Evolutionary conservation across 2,329 filamentous ascomycete species (phyloP).

Genomic region (Hirsutella thompsonii): DNA sequence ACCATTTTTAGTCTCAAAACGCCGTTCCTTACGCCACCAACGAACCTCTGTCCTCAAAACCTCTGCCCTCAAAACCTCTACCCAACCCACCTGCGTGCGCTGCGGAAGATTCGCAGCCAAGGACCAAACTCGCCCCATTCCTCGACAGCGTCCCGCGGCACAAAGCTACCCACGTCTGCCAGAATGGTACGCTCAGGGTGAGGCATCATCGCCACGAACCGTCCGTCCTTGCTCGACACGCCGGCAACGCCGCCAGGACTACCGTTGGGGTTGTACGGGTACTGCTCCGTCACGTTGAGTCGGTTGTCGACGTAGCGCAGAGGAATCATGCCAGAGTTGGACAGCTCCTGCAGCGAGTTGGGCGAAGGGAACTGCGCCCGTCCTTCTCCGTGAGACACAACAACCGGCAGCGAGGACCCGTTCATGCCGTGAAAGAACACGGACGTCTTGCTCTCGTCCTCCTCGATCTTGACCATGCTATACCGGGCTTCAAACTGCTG

Average conservation of each 20-base stretch:
- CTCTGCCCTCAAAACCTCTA: no score
- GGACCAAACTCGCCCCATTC: constrained; percentile 74
- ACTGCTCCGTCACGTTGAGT: constrained; percentile 60
- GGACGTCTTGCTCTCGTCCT: constrained; percentile 43
- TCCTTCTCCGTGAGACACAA: constrained; percentile 84
- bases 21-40: no score
- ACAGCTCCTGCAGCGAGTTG: constrained; percentile 38
- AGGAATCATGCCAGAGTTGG: constrained; percentile 56
- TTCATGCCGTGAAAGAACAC: constrained; percentile 88
- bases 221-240: constrained; percentile 63
- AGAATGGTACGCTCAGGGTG: constrained; percentile 85
- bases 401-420: constrained; percentile 70
- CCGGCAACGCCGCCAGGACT: constrained; percentile 71
- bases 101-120: constrained; percentile 79
- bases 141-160: constrained; percentile 42
- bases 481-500: constrained; percentile 86
- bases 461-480: constrained; percentile 66
- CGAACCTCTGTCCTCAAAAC: no score
- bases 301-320: constrained; percentile 79
- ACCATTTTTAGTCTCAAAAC: no score
- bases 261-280: constrained; percentile 82
- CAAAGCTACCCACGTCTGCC: constrained; percentile 64
- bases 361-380: constrained; percentile 57
- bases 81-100: constrained; percentile 78
- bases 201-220: constrained; percentile 83